These are phyloP conservation scores for Astrothelium subdiscretum DNA, from an alignment of 495 filamentous ascomycete genomes.

Conservation along the genomic window DNA sequence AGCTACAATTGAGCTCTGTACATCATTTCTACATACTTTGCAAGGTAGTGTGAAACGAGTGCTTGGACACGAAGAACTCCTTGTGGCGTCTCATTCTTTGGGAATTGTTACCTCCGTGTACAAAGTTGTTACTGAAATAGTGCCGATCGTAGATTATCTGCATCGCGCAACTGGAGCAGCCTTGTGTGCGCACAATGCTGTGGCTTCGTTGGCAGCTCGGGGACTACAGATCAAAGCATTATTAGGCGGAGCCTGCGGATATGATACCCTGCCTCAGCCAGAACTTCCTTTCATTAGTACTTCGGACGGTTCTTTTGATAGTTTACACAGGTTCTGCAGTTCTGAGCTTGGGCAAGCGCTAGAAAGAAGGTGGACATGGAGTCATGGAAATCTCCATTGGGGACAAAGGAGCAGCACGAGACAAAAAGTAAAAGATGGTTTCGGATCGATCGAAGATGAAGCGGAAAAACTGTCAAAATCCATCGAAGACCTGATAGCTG, in stretches of 20 bases:
- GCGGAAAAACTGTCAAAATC: background rate
- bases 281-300: background rate
- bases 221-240: background rate
- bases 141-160: background rate
- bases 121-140: background rate
- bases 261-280: background rate
- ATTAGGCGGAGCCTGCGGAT: background rate
- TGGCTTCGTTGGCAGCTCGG: background rate
- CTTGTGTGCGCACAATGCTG: background rate
- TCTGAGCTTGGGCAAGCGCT: background rate
- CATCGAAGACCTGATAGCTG: background rate
- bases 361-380: background rate
- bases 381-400: background rate
- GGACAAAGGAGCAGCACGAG: background rate
- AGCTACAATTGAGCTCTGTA: background rate
- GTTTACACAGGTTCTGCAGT: background rate
- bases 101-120: background rate
- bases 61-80: background rate
- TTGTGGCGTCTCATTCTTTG: background rate
- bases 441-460: background rate
- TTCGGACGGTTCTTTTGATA: background rate
- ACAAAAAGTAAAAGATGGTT: background rate
- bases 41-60: background rate
- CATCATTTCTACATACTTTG: background rate
- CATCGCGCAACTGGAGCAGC: background rate